Evolutionary conservation across 495 filamentous ascomycete genomes (phyloP).

Genomic region (Tuber calosporum): DNA sequence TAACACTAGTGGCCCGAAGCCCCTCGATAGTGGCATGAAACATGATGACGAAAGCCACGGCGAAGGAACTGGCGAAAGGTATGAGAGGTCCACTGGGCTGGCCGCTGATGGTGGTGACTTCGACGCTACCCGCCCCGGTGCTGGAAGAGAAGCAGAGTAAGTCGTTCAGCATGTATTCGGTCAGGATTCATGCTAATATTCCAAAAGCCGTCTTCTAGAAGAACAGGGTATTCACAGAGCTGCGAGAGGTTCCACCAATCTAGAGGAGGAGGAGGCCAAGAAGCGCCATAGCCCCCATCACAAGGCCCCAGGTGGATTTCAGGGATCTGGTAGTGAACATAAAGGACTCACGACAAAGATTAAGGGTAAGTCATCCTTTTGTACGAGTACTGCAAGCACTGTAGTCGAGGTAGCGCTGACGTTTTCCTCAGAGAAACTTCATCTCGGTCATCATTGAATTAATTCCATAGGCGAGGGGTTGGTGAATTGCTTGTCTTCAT

Average conservation of each 20-base stretch:
- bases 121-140: conserved; percentile 55
- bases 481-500: background rate
- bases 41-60: conserved; percentile 28
- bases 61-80: conserved; percentile 51
- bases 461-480: background rate
- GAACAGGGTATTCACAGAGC: conserved; percentile 37
- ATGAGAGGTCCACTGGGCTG: conserved; percentile 51
- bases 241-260: background rate
- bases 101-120: conserved; percentile 53
- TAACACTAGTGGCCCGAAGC: conserved; percentile 24
- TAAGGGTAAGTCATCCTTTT: conserved; percentile 24
- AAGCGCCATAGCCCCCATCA: background rate
- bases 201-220: conserved; percentile 32
- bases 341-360: conserved; percentile 28
- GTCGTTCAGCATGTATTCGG: conserved; percentile 34
- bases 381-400: background rate
- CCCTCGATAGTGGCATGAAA: conserved; percentile 19
- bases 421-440: conserved; percentile 31
- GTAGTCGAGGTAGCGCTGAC: background rate
- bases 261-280: conserved; percentile 2
- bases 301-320: background rate
- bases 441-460: conserved; percentile 32
- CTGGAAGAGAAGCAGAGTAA: conserved; percentile 60
- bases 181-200: conserved; percentile 9
- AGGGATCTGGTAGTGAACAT: conserved; percentile 9